Conservation (phyloP, 2,329 filamentous ascomycete species). For the Curvularia lunata region DNA sequence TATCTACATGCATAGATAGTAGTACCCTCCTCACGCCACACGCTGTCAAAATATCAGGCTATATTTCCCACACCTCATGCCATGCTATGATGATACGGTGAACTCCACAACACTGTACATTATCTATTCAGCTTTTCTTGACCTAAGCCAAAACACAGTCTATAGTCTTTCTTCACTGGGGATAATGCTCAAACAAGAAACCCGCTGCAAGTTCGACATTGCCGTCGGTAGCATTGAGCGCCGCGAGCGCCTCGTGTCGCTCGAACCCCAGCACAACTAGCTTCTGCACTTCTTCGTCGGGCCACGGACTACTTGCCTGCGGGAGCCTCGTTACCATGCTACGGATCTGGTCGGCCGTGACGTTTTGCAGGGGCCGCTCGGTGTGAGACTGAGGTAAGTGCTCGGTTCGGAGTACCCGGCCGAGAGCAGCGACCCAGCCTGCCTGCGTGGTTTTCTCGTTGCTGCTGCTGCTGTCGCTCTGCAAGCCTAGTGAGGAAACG, state of each 20-base stretch:
- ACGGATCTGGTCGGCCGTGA: constrained; percentile 42
- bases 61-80: too few relatives aligned
- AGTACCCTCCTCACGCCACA: too few relatives aligned
- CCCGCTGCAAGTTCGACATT: constrained; percentile 58
- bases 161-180: constrained; percentile 22
- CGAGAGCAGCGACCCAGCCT: constrained; percentile 74
- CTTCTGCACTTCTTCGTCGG: constrained; percentile 51
- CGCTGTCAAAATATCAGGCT: too few relatives aligned
- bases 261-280: constrained; percentile 56
- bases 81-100: too few relatives aligned
- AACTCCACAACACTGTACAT: too few relatives aligned
- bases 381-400: constrained; percentile 23
- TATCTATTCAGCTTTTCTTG: too few relatives aligned
- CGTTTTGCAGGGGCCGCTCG: constrained; percentile 25
- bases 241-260: constrained; percentile 55
- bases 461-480: constrained; percentile 25
- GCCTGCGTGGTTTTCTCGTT: constrained; percentile 29
- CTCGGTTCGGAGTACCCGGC: constrained; percentile 49
- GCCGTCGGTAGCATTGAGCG: constrained; percentile 57
- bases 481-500: constrained; percentile 27
- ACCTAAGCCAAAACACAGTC: too few relatives aligned
- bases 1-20: too few relatives aligned
- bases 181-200: constrained; percentile 53
- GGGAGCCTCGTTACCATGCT: constrained; percentile 44
- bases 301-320: constrained; percentile 45